Conservation (phyloP, 768 basidiomycete genomes). For the Chalciporus chontae region DNA sequence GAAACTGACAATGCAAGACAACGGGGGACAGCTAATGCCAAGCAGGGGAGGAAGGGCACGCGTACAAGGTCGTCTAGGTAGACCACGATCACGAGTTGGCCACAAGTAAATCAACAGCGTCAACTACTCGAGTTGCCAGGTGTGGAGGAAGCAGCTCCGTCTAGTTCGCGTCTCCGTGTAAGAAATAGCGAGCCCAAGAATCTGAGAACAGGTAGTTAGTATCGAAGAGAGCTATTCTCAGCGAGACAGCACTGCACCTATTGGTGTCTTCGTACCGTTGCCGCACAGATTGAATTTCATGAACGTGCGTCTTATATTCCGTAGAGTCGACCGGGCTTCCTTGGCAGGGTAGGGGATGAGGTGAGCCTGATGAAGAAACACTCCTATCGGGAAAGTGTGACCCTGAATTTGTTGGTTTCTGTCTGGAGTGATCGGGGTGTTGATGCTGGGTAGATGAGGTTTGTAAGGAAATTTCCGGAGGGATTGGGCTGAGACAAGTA, state of each 20-base stretch:
- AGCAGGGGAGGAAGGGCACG: background rate
- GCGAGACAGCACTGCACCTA: conserved; percentile 40
- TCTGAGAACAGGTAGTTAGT: conserved; percentile 34
- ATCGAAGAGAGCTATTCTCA: background rate
- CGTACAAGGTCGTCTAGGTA: background rate
- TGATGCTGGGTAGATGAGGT: background rate
- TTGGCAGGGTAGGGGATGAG: conserved; percentile 6
- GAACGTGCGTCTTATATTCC: conserved; percentile 17
- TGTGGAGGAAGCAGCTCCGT: conserved; percentile 3
- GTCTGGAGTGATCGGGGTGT: conserved; percentile 2
- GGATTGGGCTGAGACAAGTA: background rate
- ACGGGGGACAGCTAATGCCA: background rate
- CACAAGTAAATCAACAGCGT: background rate
- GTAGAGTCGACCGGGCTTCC: background rate
- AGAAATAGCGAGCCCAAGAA: conserved; percentile 63
- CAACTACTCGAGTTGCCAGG: background rate
- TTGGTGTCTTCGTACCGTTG: conserved; percentile 65
- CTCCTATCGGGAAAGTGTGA: conserved; percentile 1
- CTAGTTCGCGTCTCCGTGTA: conserved; percentile 45
- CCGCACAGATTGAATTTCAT: conserved; percentile 47
- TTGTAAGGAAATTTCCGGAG: background rate
- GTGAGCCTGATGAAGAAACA: background rate
- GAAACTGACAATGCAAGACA: background rate
- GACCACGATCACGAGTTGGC: background rate
- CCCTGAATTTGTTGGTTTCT: background rate